Base-by-base conservation (phyloP, 148 eudicot species). In the Vaccinium vitisidaea region DNA sequence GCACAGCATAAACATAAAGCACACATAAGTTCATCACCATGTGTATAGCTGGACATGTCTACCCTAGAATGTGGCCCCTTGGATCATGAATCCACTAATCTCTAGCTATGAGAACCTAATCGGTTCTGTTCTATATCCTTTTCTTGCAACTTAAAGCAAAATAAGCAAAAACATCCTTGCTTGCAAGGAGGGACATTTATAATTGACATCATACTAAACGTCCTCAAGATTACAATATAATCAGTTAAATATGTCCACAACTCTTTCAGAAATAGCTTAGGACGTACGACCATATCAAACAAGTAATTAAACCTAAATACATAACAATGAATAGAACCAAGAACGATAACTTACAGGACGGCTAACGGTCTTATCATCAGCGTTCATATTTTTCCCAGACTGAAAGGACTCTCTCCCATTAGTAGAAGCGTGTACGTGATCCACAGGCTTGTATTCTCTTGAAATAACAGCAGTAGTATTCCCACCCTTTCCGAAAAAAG, bases 401-500 rank as follows among this genome's bases (percentile, higher is more conserved):
- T 88, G 91, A 81, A 85, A 85, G 83, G 77, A 59, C 54, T 94
- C 97, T 87, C 88, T 93, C 82, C 88, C 89, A 86, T 84, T 87
- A 74, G 83, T 88, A 80, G 92, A 84, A 89, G 86, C 78, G 63
- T 91, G 89, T 79, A 84, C 83, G 83, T 83, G 86, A 84, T 92
- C 95, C 5, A 82, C 86, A 79, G 90, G 83, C 88, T 90, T 96
- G 85, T 87, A 81, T 83, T 93, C 99, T 88, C 97, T 94, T 52
- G 93, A 85, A 86, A 88, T 84, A 71, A 87, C 70, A 87, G 89
- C 81, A 84, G 83, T 84, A 84, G 82, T 85, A 79, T 86, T 89
- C 48, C 89, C 75, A 82, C 88, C 90, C 87, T 90, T 93, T 65
- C 98, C 93, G 87, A 94, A 88, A 84, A 96, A 83, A 36, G 95